phyloP scores from a whole-genome alignment of 345 rosid species.

The Firmiana major region DNA sequence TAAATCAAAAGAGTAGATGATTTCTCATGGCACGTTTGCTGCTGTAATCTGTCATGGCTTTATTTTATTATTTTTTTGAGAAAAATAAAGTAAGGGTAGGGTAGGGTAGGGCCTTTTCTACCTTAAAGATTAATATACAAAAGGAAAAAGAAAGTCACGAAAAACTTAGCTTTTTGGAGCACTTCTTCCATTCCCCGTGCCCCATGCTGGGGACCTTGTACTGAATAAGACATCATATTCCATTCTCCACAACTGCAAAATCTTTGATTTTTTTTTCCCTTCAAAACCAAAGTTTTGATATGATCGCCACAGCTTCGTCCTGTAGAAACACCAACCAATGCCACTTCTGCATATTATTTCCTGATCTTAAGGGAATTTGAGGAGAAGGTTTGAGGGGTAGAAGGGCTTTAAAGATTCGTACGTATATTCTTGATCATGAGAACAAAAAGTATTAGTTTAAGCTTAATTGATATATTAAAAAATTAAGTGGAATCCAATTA shows the following conservation, averaged over 20 bases:
- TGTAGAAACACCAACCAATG: not conserved
- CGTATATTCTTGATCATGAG: not conserved
- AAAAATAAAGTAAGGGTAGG: not conserved
- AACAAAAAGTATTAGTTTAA: not conserved
- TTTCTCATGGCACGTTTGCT: slow-evolving; percentile 14
- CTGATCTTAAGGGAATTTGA: not conserved
- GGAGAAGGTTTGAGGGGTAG: not conserved
- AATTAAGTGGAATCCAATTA: not conserved
- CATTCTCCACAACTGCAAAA: slow-evolving; percentile 3
- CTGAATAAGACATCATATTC: slow-evolving; percentile 21
- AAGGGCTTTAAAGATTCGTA: no score
- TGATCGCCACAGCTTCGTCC: not conserved
- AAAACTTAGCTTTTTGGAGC: slow-evolving; percentile 40
- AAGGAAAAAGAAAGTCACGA: slow-evolving; percentile 16
- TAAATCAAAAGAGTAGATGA: slow-evolving; percentile 1
- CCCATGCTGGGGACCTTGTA: slow-evolving; percentile 26
- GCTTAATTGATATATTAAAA: not conserved
- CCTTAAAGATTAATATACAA: slow-evolving; percentile 3
- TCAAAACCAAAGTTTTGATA: not conserved
- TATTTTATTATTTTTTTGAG: not conserved
- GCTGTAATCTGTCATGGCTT: slow-evolving; percentile 2
- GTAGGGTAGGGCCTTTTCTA: slow-evolving; percentile 5
- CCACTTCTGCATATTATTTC: slow-evolving; percentile 5
- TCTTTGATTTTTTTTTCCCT: not conserved
- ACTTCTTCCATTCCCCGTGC: slow-evolving; percentile 27